A percentile compares a stretch with the other conserved stretches of the same genome.
Conservation (phyloP, 495 filamentous ascomycete species). For the Penicillium soppii region DNA sequence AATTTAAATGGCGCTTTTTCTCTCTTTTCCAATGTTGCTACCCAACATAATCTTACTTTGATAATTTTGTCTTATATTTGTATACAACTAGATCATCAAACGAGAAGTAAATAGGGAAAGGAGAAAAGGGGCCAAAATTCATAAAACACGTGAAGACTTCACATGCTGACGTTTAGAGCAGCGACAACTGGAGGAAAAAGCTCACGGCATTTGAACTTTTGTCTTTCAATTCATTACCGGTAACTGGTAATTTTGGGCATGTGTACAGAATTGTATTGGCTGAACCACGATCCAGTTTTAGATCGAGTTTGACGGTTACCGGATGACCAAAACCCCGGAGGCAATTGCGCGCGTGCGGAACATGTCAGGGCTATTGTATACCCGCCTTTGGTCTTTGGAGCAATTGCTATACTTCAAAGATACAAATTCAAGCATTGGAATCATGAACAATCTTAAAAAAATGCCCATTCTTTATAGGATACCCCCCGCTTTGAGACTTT, state of each 20-base stretch:
- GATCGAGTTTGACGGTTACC: conserved; percentile 9
- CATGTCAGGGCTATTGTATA: neutral
- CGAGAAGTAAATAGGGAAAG: neutral
- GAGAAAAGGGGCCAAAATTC: no score
- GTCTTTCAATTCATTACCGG: neutral
- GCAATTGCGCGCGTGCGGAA: conserved; percentile 26
- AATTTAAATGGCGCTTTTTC: conserved; percentile 6
- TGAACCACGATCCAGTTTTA: neutral
- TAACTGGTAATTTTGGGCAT: neutral
- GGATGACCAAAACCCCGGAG: conserved; percentile 8
- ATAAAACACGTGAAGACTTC: no score
- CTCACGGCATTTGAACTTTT: conserved; percentile 10
- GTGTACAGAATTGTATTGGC: conserved; percentile 8
- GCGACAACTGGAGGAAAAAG: conserved; percentile 8
- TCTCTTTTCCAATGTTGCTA: conserved; percentile 1
- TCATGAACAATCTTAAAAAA: no score
- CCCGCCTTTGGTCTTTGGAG: neutral
- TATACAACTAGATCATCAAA: neutral
- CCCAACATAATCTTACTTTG: conserved; percentile 1
- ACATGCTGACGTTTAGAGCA: conserved; percentile 19
- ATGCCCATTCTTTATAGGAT: no score
- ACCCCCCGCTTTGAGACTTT: neutral
- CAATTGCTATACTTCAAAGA: no score
- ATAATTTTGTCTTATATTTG: neutral
- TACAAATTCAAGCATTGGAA: no score